Percentiles rank a stretch among this genome's conserved stretches.
phyloP scores from a whole-genome alignment of 495 filamentous ascomycete genomes.

The Podospora pseudopauciseta region DNA sequence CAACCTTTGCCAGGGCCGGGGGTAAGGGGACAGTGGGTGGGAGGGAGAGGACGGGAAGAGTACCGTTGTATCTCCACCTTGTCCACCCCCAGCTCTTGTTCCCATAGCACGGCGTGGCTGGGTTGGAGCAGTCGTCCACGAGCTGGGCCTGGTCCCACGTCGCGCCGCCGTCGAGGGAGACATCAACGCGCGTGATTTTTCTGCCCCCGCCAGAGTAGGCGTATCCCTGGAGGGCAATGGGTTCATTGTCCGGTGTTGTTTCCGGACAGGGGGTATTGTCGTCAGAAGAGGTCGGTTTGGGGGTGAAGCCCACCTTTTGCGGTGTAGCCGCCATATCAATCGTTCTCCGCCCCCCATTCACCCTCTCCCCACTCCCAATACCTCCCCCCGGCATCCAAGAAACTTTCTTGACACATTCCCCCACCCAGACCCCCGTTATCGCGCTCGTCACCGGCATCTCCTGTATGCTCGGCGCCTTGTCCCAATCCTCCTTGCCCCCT shows the following conservation, averaged over 20 bases:
- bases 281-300: neutral
- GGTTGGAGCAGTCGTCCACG: conserved; percentile 37
- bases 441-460: conserved; percentile 59
- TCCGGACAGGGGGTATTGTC: conserved; percentile 11
- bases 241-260: conserved; percentile 19
- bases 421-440: conserved; percentile 42
- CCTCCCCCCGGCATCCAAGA: conserved; percentile 18
- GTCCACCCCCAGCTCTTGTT: conserved; percentile 55
- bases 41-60: conserved; percentile 15
- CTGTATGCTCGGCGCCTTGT: conserved; percentile 51
- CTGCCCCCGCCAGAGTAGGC: conserved; percentile 59
- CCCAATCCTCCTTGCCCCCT: conserved; percentile 53
- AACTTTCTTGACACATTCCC: conserved; percentile 52
- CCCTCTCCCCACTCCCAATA: too few relatives aligned
- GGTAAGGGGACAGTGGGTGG: neutral
- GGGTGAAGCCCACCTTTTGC: conserved; percentile 22
- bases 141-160: conserved; percentile 53
- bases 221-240: conserved; percentile 50
- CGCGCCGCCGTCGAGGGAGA: conserved; percentile 52
- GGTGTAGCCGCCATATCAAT: conserved; percentile 22
- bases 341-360: neutral
- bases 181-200: conserved; percentile 52
- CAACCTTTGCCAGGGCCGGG: neutral
- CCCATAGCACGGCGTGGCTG: conserved; percentile 26
- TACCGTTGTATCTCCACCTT: conserved; percentile 45